Evolutionary conservation across 2,329 filamentous ascomycete genomes (phyloP), one percentile per base, ranked within the genome.

Genomic region (Paraphaeosphaeria sporulosa): DNA sequence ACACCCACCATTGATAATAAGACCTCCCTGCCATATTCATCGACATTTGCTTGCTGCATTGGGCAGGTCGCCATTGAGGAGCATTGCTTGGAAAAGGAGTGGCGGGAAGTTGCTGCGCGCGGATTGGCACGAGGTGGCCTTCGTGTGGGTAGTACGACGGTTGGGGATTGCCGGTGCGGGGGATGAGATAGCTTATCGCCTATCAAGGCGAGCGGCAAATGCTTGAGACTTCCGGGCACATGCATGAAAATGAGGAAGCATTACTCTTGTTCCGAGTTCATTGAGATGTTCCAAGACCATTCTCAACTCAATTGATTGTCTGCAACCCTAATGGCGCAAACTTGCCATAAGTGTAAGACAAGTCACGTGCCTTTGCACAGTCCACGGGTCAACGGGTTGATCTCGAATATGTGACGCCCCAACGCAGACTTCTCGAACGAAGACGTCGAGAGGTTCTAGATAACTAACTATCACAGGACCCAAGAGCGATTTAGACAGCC

Each of bases 121-220:
- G 36, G 34, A 42, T 52, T 52, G 49, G 49, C 10, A 12, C 30
- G 4, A 32, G 30, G 30, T 27, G 21, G 3, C 43, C 19, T 27
- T 52, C 9, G 36, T 52, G n/a, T 36, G 49, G 48, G 32, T 38
- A 52, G 40, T 27, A 27, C 21, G 23, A 43, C 38, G 50, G 38
- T 53, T 32, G 38, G 10, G 30, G 8, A 21, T 32, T 44, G 51
- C 51, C 51, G 51, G 25, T 54, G 51, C 51, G 51, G 51, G 38
- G 51, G 38, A 53, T 21, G 32, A 42, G 51, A 54, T 54, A 54
- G 55, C 46, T 50, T 42, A 48, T 49, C 55, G 36, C 23, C 7
- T 25, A 9, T 55, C n/a, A 54, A 54, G 51, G 51, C 51, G 38
- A 32, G n/a, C 23, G 51, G 51, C 25, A 54, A 43, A 44, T 19